Percentiles rank a stretch among this genome's conserved stretches.
phyloP scores from a whole-genome alignment of 2,329 filamentous ascomycete genomes.

The Colletotrichum liaoningense region DNA sequence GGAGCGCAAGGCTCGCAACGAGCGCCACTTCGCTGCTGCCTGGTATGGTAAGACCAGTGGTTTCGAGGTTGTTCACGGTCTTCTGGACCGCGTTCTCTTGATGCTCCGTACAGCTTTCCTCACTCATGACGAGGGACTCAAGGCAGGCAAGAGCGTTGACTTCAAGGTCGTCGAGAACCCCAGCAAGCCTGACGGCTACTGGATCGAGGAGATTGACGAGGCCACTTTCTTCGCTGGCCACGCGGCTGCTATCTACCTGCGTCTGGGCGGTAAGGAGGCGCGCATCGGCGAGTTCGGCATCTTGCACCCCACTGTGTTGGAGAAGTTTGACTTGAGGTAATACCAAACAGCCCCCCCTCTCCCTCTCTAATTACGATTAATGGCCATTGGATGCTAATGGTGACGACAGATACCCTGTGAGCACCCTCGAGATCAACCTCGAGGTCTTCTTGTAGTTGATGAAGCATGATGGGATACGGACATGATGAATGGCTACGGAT shows the following conservation, averaged over 20 bases:
- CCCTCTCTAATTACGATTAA: background rate
- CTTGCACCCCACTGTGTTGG: constrained; percentile 90
- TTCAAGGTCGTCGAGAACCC: constrained; percentile 65
- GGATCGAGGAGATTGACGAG: constrained; percentile 93
- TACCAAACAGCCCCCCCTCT: background rate
- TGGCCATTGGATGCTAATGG: constrained; percentile 4
- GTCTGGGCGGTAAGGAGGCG: constrained; percentile 77
- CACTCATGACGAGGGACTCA: constrained; percentile 76
- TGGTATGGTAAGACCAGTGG: constrained; percentile 95
- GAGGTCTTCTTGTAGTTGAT: constrained; percentile 83
- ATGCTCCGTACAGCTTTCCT: constrained; percentile 91
- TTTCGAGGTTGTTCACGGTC: constrained; percentile 94
- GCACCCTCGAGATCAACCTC: constrained; percentile 93
- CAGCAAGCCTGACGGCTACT: constrained; percentile 80
- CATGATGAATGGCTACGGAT: constrained; percentile 27
- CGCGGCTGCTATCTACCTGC: constrained; percentile 85
- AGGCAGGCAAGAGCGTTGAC: constrained; percentile 58
- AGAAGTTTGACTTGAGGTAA: constrained; percentile 90
- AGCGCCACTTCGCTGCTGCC: constrained; percentile 94
- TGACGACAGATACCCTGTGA: constrained; percentile 80
- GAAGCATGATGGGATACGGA: constrained; percentile 31
- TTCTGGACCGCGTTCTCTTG: constrained; percentile 89
- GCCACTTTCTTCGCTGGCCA: constrained; percentile 93
- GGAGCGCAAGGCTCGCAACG: constrained; percentile 91
- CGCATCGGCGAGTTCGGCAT: constrained; percentile 93